Conservation (phyloP, 768 basidiomycete species). For the Pholiota microspora region DNA sequence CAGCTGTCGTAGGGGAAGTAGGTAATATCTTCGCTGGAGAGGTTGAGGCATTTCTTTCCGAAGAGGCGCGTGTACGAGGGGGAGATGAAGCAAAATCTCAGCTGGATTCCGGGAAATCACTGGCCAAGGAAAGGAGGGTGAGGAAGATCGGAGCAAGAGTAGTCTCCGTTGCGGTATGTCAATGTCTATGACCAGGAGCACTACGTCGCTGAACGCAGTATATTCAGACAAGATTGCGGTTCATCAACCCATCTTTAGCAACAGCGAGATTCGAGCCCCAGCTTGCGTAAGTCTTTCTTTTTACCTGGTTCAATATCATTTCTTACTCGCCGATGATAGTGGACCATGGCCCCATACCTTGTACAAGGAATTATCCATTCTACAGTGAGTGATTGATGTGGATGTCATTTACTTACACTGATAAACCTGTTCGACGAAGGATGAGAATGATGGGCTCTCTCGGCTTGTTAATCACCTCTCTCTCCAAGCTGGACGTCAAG, state of each 20-base stretch:
- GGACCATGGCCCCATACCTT: slow-evolving; percentile 40
- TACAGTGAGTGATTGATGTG: slow-evolving; percentile 27
- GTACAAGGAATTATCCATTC: slow-evolving; percentile 30
- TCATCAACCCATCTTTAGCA: slow-evolving; percentile 32
- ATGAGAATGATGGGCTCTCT: slow-evolving; percentile 31
- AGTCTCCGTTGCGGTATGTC: slow-evolving; percentile 33
- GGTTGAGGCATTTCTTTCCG: slow-evolving; percentile 43
- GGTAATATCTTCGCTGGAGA: slow-evolving; percentile 38
- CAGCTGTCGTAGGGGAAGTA: slow-evolving; percentile 32
- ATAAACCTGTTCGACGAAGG: slow-evolving; percentile 13
- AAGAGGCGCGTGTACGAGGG: slow-evolving; percentile 35
- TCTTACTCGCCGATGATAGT: slow-evolving; percentile 20
- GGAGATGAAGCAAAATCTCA: slow-evolving; percentile 26
- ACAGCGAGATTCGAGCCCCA: slow-evolving; percentile 42
- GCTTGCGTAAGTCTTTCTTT: slow-evolving; percentile 29
- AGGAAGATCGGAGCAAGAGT: slow-evolving; percentile 32
- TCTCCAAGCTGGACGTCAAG: slow-evolving; percentile 36
- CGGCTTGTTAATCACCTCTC: slow-evolving; percentile 35
- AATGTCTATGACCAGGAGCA: no score
- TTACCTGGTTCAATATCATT: not conserved
- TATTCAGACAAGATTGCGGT: slow-evolving; percentile 35
- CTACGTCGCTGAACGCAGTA: not conserved
- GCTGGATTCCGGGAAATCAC: slow-evolving; percentile 22
- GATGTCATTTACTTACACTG: not conserved
- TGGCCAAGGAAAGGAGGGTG: slow-evolving; percentile 38